These are phyloP conservation scores for Fusarium buharicum DNA, from an alignment of 2,329 filamentous ascomycete species.

Conservation along the genomic window DNA sequence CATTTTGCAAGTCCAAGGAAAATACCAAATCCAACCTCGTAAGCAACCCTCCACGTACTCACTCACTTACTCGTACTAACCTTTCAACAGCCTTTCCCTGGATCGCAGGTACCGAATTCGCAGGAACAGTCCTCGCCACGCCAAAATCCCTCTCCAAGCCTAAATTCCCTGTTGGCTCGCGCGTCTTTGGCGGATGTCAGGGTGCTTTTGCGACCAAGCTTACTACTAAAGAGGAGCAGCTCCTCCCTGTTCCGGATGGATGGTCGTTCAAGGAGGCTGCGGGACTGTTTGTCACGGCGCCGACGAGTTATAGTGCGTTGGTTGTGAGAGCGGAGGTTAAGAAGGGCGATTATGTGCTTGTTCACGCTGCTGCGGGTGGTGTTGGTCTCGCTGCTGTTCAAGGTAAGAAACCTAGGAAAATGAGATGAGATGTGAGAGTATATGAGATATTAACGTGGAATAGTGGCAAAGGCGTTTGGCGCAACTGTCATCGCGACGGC, in stretches of 20 bases:
- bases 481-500: constrained; percentile 95
- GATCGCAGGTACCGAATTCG: constrained; percentile 88
- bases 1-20: constrained; percentile 91
- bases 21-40: constrained; percentile 92
- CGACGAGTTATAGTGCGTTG: constrained; percentile 86
- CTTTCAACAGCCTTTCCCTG: constrained; percentile 74
- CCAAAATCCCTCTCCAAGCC: constrained; percentile 63
- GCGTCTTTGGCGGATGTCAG: constrained; percentile 87
- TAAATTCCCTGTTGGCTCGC: constrained; percentile 79
- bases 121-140: constrained; percentile 76
- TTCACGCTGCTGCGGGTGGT: constrained; percentile 92
- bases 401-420: constrained; percentile 50
- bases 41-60: constrained; percentile 32
- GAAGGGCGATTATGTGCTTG: constrained; percentile 84
- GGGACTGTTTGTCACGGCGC: constrained; percentile 90
- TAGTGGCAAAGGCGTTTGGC: constrained; percentile 87
- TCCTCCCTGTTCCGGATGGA: constrained; percentile 79
- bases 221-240: constrained; percentile 69
- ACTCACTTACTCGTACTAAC: neutral
- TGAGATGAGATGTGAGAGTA: neutral
- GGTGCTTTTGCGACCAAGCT: constrained; percentile 87
- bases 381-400: constrained; percentile 93
- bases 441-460: constrained; percentile 15
- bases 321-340: constrained; percentile 81
- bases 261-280: constrained; percentile 89